These are phyloP conservation scores for Pterocarpus macrocarpus DNA, from an alignment of 306 rosid species.

Conservation along the genomic window DNA sequence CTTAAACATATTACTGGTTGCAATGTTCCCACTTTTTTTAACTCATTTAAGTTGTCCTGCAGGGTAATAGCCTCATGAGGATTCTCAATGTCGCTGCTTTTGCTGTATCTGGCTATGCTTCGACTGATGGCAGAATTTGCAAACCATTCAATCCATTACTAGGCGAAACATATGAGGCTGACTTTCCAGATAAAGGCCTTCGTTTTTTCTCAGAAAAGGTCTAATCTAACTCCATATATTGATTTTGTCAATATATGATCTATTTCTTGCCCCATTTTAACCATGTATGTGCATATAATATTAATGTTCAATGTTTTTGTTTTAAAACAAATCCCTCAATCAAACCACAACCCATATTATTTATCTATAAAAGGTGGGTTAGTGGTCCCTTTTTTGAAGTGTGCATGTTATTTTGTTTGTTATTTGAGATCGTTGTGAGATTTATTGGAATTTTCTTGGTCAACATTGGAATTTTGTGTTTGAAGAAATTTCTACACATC, in stretches of 20 bases:
- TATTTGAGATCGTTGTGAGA: too few species aligned
- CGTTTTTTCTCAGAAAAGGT: conserved; percentile 98
- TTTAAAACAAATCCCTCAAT: too few species aligned
- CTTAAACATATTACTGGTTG: conserved; percentile 28
- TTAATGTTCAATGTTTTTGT: too few species aligned
- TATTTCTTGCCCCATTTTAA: too few species aligned
- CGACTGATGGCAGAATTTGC: conserved; percentile 96
- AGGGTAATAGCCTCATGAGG: conserved; percentile 97
- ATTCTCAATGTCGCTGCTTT: conserved; percentile 96
- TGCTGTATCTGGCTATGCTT: conserved; percentile 98
- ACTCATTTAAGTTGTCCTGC: conserved; percentile 41
- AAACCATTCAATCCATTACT: conserved; percentile 98
- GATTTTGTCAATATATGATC: background rate
- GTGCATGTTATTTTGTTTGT: too few species aligned
- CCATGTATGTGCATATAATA: too few species aligned
- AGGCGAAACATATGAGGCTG: conserved; percentile 98
- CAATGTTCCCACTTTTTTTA: conserved; percentile 23
- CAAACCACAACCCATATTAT: too few species aligned
- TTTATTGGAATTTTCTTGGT: too few species aligned
- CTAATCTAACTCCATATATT: background rate
- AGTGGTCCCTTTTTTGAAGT: too few species aligned
- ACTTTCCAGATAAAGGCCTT: conserved; percentile 94
- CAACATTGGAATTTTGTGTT: too few species aligned
- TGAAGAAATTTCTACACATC: background rate
- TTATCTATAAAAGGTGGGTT: too few species aligned